A percentile compares a stretch with the other conserved stretches of the same genome.
Conservation (phyloP, 176 grass and related monocot genomes). For the Zea luxurians region DNA sequence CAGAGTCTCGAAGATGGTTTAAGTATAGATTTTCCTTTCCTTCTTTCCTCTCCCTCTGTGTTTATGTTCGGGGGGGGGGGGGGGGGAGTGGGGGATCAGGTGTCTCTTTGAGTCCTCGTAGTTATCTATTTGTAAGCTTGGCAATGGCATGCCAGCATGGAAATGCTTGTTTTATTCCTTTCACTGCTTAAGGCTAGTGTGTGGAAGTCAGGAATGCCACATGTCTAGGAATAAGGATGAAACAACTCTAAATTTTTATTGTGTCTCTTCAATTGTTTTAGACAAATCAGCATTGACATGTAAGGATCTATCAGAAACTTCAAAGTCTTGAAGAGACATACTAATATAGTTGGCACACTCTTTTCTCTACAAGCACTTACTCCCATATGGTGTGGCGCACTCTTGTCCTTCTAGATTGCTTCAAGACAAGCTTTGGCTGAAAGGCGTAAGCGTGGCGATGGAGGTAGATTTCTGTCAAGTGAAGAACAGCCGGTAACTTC, state of each 20-base stretch:
- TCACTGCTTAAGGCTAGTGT: background rate
- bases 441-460: conserved; percentile 62
- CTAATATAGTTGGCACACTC: background rate
- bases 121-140: conserved; percentile 19
- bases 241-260: background rate
- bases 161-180: background rate
- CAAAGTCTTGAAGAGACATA: background rate
- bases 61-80: too few relatives aligned
- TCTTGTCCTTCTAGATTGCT: conserved; percentile 53
- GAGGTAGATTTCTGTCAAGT: conserved; percentile 66
- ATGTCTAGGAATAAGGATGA: background rate
- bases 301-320: conserved; percentile 23
- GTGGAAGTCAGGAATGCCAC: background rate
- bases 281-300: background rate
- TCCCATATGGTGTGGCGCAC: background rate
- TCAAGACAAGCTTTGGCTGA: conserved; percentile 71
- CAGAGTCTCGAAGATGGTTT: background rate
- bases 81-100: background rate
- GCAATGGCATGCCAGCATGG: background rate
- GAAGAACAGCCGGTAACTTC: conserved; percentile 50
- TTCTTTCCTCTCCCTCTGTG: background rate
- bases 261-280: background rate
- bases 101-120: background rate
- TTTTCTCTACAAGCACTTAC: background rate
- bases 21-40: background rate